Evolutionary conservation across 306 rosid species (phyloP).

Genomic region (Fagus crenata): DNA sequence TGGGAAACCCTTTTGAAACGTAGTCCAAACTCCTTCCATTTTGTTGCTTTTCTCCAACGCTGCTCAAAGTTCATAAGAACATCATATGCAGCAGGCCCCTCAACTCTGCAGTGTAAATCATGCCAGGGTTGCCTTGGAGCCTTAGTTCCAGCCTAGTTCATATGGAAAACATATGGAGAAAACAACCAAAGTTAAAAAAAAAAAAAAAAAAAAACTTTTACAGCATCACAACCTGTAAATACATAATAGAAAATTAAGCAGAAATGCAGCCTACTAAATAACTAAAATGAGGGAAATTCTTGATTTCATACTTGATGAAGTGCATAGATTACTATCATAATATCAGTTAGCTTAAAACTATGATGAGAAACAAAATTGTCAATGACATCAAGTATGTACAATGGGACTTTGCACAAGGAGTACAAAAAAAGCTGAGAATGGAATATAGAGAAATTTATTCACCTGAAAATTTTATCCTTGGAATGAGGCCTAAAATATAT

Average conservation of each 20-base stretch:
- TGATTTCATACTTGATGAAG: neutral
- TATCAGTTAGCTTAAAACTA: constrained; percentile 6
- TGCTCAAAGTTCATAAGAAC: constrained; percentile 91
- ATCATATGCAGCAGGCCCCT: constrained; percentile 96
- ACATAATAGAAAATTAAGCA: neutral
- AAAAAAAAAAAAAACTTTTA: neutral
- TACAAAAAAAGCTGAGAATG: no score
- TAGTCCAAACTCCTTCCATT: constrained; percentile 75
- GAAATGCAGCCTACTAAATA: neutral
- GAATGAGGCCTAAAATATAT: no score
- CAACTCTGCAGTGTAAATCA: constrained; percentile 89
- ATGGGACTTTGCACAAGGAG: neutral
- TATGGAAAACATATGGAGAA: constrained; percentile 16
- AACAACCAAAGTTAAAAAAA: neutral
- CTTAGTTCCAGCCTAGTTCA: constrained; percentile 65
- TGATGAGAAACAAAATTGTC: neutral
- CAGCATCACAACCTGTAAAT: neutral
- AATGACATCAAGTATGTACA: neutral
- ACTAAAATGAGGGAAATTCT: constrained; percentile 14
- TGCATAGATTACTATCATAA: neutral
- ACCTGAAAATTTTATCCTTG: no score
- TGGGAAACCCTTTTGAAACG: constrained; percentile 50
- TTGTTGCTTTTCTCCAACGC: constrained; percentile 82
- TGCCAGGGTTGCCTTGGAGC: constrained; percentile 98
- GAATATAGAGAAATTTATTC: no score